Evolutionary conservation across 202 grass and related monocot genomes (phyloP).

Genomic region (Bolboschoenoplectus hybrid): DNA sequence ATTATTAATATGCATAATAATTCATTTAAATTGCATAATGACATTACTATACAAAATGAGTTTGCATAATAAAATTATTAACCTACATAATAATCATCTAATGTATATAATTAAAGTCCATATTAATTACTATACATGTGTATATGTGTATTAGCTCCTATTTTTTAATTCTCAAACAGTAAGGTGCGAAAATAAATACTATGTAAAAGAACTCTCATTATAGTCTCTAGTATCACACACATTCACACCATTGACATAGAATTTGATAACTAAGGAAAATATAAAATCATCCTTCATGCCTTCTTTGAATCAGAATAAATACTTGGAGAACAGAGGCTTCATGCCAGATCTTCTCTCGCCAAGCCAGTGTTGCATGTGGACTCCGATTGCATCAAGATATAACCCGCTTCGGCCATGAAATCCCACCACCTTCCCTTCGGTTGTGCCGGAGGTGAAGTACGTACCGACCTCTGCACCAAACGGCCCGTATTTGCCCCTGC

Average conservation of each 20-base stretch:
- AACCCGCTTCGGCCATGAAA: conserved; percentile 78
- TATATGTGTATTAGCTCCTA: too few relatives aligned
- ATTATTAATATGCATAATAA: too few relatives aligned
- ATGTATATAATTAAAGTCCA: too few relatives aligned
- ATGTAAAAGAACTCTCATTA: not conserved
- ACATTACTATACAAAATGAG: too few relatives aligned
- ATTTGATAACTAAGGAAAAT: not conserved
- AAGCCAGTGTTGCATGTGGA: conserved; percentile 94
- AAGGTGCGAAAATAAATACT: too few relatives aligned
- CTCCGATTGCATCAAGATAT: conserved; percentile 81
- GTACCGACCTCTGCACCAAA: conserved; percentile 69
- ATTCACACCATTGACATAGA: not conserved
- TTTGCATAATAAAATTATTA: too few relatives aligned
- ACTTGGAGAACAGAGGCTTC: conserved; percentile 62
- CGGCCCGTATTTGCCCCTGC: conserved; percentile 80
- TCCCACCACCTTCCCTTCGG: conserved; percentile 78
- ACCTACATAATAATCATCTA: too few relatives aligned
- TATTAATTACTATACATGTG: too few relatives aligned
- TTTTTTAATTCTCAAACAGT: not conserved
- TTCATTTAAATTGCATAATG: too few relatives aligned
- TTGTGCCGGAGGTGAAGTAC: conserved; percentile 75
- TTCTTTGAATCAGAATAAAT: conserved; percentile 61
- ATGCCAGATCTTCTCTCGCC: conserved; percentile 54
- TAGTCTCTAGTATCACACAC: not conserved
- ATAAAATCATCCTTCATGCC: not conserved